phyloP scores from a whole-genome alignment of 2,329 filamentous ascomycete genomes.

The Cladophialophora exuberans region DNA sequence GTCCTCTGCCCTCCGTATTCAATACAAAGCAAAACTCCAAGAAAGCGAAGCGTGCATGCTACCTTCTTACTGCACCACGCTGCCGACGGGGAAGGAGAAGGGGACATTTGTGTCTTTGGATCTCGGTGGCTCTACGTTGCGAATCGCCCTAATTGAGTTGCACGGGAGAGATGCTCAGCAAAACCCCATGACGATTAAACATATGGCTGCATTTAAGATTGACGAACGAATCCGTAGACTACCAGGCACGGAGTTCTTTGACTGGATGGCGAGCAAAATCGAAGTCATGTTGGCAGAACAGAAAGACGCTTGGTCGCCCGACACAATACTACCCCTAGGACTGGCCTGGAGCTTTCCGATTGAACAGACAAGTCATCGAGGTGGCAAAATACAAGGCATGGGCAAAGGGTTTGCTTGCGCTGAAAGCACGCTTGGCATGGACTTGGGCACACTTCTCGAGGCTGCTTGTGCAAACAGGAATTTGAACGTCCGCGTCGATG shows the following conservation, averaged over 20 bases:
- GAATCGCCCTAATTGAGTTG: slow-evolving; percentile 63
- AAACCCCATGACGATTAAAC: slow-evolving; percentile 56
- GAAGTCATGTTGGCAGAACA: slow-evolving; percentile 54
- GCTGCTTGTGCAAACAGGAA: slow-evolving; percentile 57
- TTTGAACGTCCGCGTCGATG: slow-evolving; percentile 62
- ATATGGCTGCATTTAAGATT: slow-evolving; percentile 59
- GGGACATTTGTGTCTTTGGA: slow-evolving; percentile 66
- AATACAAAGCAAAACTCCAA: slow-evolving; percentile 59
- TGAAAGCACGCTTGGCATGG: slow-evolving; percentile 61
- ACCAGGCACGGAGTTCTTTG: slow-evolving; percentile 62
- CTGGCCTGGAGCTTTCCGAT: slow-evolving; percentile 70
- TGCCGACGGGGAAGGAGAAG: slow-evolving; percentile 62
- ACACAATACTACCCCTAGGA: slow-evolving; percentile 57
- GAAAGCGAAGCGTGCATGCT: slow-evolving; percentile 65
- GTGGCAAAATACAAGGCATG: slow-evolving; percentile 63
- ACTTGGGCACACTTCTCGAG: slow-evolving; percentile 63
- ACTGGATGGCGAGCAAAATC: slow-evolving; percentile 68
- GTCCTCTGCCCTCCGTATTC: slow-evolving; percentile 50
- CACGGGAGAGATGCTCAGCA: slow-evolving; percentile 50
- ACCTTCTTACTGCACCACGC: slow-evolving; percentile 65
- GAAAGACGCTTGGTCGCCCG: slow-evolving; percentile 36
- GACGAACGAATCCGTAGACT: slow-evolving; percentile 59
- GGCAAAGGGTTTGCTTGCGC: slow-evolving; percentile 67
- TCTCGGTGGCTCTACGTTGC: slow-evolving; percentile 68
- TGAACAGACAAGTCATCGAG: slow-evolving; percentile 64